Evolutionary conservation across 208 protist species (phyloP).

Genomic region (Strigomonas galati): DNA sequence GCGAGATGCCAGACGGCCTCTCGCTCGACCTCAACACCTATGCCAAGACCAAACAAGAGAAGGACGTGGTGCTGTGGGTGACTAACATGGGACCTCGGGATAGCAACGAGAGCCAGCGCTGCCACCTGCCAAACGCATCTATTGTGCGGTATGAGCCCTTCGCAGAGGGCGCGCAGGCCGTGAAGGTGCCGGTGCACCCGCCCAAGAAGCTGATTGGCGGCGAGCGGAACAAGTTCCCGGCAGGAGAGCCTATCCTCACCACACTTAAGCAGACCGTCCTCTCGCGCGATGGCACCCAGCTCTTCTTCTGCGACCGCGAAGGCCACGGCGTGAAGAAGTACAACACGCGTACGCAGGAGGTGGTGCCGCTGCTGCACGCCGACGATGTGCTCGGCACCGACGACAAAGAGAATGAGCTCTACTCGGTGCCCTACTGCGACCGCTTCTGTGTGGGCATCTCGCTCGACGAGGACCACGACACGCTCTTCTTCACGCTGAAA

Average conservation of each 20-base stretch:
- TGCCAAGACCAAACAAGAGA: slow-evolving; percentile 15
- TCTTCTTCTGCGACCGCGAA: slow-evolving; percentile 51
- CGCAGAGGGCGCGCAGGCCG: slow-evolving; percentile 16
- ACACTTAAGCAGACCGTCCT: slow-evolving; percentile 43
- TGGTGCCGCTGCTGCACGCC: slow-evolving; percentile 32
- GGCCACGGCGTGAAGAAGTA: slow-evolving; percentile 47
- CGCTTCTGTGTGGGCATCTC: slow-evolving; percentile 41
- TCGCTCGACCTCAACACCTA: slow-evolving; percentile 28
- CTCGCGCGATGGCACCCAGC: slow-evolving; percentile 16
- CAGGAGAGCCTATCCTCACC: slow-evolving; percentile 23
- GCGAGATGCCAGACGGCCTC: slow-evolving; percentile 34
- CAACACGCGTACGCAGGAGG: slow-evolving; percentile 35
- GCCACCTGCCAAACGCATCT: slow-evolving; percentile 31
- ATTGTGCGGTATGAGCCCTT: slow-evolving; percentile 20
- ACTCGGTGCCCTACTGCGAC: slow-evolving; percentile 22
- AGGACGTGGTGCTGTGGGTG: slow-evolving; percentile 30
- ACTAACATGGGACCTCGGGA: slow-evolving; percentile 31
- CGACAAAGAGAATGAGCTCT: slow-evolving; percentile 9
- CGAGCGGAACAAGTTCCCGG: slow-evolving; percentile 4
- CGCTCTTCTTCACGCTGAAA: slow-evolving; percentile 44
- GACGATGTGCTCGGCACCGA: slow-evolving; percentile 22
- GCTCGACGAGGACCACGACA: slow-evolving; percentile 36
- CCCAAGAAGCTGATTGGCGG: slow-evolving; percentile 12
- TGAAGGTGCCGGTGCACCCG: slow-evolving; percentile 21
- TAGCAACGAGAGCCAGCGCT: slow-evolving; percentile 22